Conservation (phyloP, 805 yeast genomes). For the Teunomyces gatunensis region DNA sequence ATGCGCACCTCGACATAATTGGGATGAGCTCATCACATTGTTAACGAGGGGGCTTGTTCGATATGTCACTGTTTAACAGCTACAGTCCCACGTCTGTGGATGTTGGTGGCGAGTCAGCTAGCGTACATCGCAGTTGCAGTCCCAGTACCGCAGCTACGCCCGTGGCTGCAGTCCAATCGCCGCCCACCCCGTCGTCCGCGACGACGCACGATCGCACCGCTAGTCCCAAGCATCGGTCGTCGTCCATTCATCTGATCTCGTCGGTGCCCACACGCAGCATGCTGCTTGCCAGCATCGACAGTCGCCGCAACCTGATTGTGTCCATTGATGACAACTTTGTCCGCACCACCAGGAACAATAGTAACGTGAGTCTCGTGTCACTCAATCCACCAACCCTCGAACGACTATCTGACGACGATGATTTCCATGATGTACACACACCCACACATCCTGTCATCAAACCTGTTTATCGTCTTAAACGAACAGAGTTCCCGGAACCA, state of each 20-base stretch:
- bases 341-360: constrained; percentile 33
- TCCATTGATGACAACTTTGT: constrained; percentile 33
- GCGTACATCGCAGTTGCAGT: background rate
- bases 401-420: constrained; percentile 33
- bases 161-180: background rate
- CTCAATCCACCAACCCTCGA: constrained; percentile 4
- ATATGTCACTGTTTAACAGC: background rate
- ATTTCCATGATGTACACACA: background rate
- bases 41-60: background rate
- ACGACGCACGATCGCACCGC: background rate
- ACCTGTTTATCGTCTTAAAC: constrained; percentile 13
- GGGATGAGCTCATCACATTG: constrained; percentile 3
- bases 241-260: constrained; percentile 24
- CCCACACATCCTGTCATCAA: constrained; percentile 13
- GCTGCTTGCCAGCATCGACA: constrained; percentile 36
- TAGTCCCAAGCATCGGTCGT: constrained; percentile 27
- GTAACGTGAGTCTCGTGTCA: constrained; percentile 23
- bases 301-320: constrained; percentile 41
- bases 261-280: constrained; percentile 27
- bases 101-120: background rate
- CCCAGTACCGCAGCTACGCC: background rate
- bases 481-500: background rate
- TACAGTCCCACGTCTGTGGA: constrained; percentile 1
- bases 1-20: constrained; percentile 4
- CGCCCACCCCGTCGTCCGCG: background rate